phyloP scores from a whole-genome alignment of 495 filamentous ascomycete genomes.

The Aspergillus hancockii region DNA sequence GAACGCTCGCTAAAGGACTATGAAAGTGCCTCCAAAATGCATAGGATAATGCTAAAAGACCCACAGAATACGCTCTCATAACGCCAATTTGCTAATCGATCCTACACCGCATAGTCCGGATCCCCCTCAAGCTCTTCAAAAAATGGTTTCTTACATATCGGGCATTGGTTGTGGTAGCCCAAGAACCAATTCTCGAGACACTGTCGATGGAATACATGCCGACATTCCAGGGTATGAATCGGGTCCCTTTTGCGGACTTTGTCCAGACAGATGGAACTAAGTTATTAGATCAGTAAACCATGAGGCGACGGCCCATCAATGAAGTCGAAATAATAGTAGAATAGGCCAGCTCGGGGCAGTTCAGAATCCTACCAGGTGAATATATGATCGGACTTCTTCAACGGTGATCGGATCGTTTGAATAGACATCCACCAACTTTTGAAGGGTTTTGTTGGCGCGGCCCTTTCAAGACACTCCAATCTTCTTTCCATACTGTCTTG shows the following conservation, averaged over 20 bases:
- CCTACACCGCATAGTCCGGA: not conserved
- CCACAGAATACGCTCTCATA: not conserved
- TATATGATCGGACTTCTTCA: not conserved
- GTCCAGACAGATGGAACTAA: not conserved
- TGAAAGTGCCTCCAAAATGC: no score
- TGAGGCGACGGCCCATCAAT: not conserved
- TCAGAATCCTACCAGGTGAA: not conserved
- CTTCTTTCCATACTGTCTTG: not conserved
- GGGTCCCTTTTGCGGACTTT: not conserved
- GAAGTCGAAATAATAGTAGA: not conserved
- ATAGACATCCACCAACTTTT: conserved; percentile 4
- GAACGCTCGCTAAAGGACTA: no score
- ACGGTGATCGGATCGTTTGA: not conserved
- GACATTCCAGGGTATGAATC: not conserved
- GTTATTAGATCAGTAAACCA: not conserved
- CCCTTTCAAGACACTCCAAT: conserved; percentile 1
- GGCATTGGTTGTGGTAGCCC: not conserved
- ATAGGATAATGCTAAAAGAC: not conserved
- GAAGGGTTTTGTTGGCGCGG: not conserved
- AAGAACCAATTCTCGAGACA: conserved; percentile 2
- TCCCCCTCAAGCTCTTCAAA: not conserved
- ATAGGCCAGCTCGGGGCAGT: no score
- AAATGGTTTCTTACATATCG: not conserved
- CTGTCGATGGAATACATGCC: not conserved
- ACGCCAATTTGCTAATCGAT: not conserved